Evolutionary conservation across 768 basidiomycete species (phyloP).

Genomic region (Lactarius psammicola): DNA sequence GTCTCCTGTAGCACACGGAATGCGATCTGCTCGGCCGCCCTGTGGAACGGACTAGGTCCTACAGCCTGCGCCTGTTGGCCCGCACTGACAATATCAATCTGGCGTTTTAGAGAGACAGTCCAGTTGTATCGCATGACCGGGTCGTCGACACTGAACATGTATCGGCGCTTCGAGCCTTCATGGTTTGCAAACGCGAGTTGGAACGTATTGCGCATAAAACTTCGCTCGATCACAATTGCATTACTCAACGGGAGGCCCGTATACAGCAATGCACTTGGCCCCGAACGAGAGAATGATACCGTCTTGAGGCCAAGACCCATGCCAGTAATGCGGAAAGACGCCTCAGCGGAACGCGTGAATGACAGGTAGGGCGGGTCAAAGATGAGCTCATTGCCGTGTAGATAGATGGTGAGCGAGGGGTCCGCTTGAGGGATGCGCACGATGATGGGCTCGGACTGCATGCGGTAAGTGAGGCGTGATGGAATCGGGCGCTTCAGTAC

Average conservation of each 20-base stretch:
- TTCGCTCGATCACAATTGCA: slow-evolving; percentile 77
- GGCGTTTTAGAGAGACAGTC: slow-evolving; percentile 63
- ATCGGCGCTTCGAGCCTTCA: slow-evolving; percentile 67
- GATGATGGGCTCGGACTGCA: slow-evolving; percentile 84
- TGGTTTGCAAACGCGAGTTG: slow-evolving; percentile 82
- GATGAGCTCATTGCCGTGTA: slow-evolving; percentile 82
- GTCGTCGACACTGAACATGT: slow-evolving; percentile 93
- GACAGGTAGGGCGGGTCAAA: slow-evolving; percentile 86
- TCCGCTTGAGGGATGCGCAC: slow-evolving; percentile 85
- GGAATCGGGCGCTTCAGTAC: slow-evolving; percentile 75
- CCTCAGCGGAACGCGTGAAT: slow-evolving; percentile 75
- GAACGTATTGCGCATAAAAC: slow-evolving; percentile 97
- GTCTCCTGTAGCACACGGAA: slow-evolving; percentile 86
- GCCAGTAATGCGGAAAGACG: slow-evolving; percentile 90
- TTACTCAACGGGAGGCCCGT: slow-evolving; percentile 77
- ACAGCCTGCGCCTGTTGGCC: slow-evolving; percentile 32
- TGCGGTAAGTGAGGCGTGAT: slow-evolving; percentile 76
- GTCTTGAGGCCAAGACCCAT: slow-evolving; percentile 77
- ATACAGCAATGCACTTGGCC: slow-evolving; percentile 81
- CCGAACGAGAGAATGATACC: slow-evolving; percentile 80
- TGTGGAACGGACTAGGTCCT: slow-evolving; percentile 46
- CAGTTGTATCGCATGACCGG: slow-evolving; percentile 72
- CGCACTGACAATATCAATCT: slow-evolving; percentile 53
- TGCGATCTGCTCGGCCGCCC: slow-evolving; percentile 70
- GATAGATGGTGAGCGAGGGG: slow-evolving; percentile 74